Base-by-base conservation (phyloP, 805 yeast genomes). In the Zygosaccharomyces lentus region DNA sequence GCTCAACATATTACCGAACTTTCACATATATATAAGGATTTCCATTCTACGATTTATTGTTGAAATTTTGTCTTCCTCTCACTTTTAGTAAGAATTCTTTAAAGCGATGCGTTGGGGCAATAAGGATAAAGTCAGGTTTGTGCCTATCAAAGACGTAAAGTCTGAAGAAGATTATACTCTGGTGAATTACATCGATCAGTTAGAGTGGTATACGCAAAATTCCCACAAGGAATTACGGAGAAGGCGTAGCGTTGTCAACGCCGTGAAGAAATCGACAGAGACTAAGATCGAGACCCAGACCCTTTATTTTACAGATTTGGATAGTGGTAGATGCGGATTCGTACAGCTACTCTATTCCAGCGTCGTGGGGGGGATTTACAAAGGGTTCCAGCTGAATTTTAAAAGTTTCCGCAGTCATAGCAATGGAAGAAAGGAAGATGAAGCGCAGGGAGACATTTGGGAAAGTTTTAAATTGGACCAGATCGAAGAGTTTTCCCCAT, bases 211-310 rank as follows among this genome's bases (percentile, higher is more conserved):
- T 27, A 46, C 39, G 6, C 37, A 50, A 16, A 40, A 41, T 21
- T 41, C 30, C 23, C 41, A 35, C 34, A 48, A 52, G 27, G 37
- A 46, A 24, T 41, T 39, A 6, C 34, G 35, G 30, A 37, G 44
- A 23, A 31, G 46, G 8, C 37, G 36, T 17, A 41, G 47, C 7
- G 43, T 54, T 15, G 24, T 46, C 15, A 43, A 45, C 24, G 49
- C 48, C 2, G 43, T 52, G 30, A 51, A 53, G 41, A 53, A 53
- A 26, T 34, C 49, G 17, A 51, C 45, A 12, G 53, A 45, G 13
- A 75, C 80, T 31, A 73, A 71, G 50, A 76, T 77, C 10, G 81
- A 77, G 52, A 77, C 81, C 21, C 80, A 76, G 52, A 75, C 80
- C 5, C 68, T 77, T 47, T 77, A 77, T 59, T 77, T 75, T 57